A percentile compares a stretch with the other conserved stretches of the same genome.
Evolutionary conservation across 2,329 filamentous ascomycete genomes (phyloP).

Genomic region (Orbilia brochopaga): DNA sequence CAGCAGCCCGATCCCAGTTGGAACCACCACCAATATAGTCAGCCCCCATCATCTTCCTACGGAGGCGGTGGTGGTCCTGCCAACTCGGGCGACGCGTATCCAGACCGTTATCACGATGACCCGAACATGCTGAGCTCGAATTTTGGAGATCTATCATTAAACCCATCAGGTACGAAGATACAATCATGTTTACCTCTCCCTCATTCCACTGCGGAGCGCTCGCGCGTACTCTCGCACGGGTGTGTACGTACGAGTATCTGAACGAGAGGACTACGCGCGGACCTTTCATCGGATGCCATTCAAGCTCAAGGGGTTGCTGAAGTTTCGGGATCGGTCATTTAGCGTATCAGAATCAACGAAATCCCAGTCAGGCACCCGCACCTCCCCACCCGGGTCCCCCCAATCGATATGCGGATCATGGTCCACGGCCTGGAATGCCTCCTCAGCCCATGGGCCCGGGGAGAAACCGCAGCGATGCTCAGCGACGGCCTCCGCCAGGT

Average conservation of each 20-base stretch:
- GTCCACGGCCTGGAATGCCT: slow-evolving; percentile 4
- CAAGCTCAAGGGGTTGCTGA: slow-evolving; percentile 6
- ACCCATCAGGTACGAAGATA: slow-evolving; percentile 30
- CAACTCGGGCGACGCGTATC: slow-evolving; percentile 20
- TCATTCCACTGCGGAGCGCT: background rate
- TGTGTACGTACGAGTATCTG: too few relatives aligned
- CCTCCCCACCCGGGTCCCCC: slow-evolving; percentile 16
- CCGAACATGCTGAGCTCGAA: slow-evolving; percentile 6
- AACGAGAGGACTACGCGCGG: background rate
- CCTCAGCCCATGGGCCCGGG: slow-evolving; percentile 12
- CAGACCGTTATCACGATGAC: slow-evolving; percentile 27
- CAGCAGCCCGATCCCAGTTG: background rate
- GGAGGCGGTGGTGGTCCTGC: slow-evolving; percentile 14
- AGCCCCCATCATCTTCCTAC: background rate
- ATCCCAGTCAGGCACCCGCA: slow-evolving; percentile 10
- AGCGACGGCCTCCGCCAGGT: slow-evolving; percentile 38
- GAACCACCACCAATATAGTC: background rate
- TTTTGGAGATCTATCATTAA: slow-evolving; percentile 36
- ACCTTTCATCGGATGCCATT: background rate
- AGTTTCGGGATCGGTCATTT: slow-evolving; percentile 2
- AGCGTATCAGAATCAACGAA: slow-evolving; percentile 23
- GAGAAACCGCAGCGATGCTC: slow-evolving; percentile 29
- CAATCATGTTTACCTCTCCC: background rate
- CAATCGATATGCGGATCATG: slow-evolving; percentile 8
- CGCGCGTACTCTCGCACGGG: background rate